phyloP scores from a whole-genome alignment of 2,329 filamentous ascomycete species.

The Xylariaceae sp. region DNA sequence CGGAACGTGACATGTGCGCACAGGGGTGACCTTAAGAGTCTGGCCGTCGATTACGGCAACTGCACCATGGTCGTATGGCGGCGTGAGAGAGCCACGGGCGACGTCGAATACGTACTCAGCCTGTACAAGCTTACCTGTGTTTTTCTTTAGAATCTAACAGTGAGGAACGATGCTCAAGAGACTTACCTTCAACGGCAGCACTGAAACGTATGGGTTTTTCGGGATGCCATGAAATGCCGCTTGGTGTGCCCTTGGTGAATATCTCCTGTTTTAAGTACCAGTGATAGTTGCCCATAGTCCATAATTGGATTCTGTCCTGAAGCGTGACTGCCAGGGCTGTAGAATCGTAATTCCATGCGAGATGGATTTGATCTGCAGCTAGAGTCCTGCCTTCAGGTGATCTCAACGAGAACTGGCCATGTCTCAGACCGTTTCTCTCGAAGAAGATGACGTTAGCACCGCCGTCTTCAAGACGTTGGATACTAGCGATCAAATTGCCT shows the following conservation, averaged over 20 bases:
- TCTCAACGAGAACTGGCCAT: constrained; percentile 85
- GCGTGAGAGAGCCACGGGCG: constrained; percentile 60
- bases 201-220: constrained; percentile 72
- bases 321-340: constrained; percentile 81
- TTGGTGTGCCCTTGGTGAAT: constrained; percentile 35
- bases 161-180: not conserved
- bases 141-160: constrained; percentile 15
- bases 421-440: constrained; percentile 93
- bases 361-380: constrained; percentile 53
- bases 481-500: constrained; percentile 83
- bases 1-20: constrained; percentile 78
- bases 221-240: constrained; percentile 67
- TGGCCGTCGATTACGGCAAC: constrained; percentile 81
- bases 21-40: constrained; percentile 74
- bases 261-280: constrained; percentile 97
- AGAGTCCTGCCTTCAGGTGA: constrained; percentile 52
- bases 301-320: constrained; percentile 73
- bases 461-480: constrained; percentile 65
- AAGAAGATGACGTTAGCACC: constrained; percentile 82
- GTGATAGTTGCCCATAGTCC: constrained; percentile 97
- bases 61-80: constrained; percentile 71
- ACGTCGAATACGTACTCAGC: constrained; percentile 65
- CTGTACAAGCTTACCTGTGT: constrained; percentile 46
- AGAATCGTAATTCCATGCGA: constrained; percentile 90
- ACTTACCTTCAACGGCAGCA: constrained; percentile 46